Base-by-base conservation (phyloP, 2,329 filamentous ascomycete genomes). In the Alternaria triticimaculans region DNA sequence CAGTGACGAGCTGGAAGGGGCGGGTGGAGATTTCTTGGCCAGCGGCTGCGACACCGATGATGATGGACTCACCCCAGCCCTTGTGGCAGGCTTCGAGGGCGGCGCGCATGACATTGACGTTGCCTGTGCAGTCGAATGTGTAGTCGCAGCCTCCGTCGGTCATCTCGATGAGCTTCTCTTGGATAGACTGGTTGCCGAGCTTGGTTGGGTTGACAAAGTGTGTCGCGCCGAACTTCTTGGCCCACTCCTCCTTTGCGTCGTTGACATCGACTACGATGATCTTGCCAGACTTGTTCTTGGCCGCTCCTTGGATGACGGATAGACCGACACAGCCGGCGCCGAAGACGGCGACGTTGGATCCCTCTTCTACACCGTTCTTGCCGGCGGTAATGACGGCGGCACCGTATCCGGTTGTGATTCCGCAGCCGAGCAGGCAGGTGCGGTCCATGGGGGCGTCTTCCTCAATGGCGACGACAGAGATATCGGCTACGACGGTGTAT, bases 91-190 rank as follows among this genome's bases (percentile, higher is more conserved):
- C 94, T 85, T 99, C 95, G 64, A 99, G 89, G 44, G 96, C 96
- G 57, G 93, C 92, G 68, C 96, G 88, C 96, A 97, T 99, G 60
- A 99, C 96, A 72, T 90, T 88, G 57, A 98, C 94, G 78, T 98
- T 98, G 64, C 96, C 96, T 7, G 96, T 99, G 87, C 96, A 98
- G 85, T 99, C 96, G 80, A 99, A 99, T 54, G 96, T 99, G 86
- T 97, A 98, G 85, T 99, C 96, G 80, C 94, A 97, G 55, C 96
- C 96, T 70, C 96, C 96, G 76, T 98, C 96, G 2, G 96, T 99
- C 91, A 98, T 94, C 83, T 98, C 95, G 72, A 98, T 89, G 69
- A 99, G 87, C 85, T 95, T 91, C 78, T 97, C 93, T 76, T 96
- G 93, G 72, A 98, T 92, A 64, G 88, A 93, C 87, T 95, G 91